Percentiles rank a stretch among this genome's conserved stretches.
These are phyloP conservation scores for Curvularia spicifera DNA, from an alignment of 2,329 filamentous ascomycete genomes.

Conservation along the genomic window DNA sequence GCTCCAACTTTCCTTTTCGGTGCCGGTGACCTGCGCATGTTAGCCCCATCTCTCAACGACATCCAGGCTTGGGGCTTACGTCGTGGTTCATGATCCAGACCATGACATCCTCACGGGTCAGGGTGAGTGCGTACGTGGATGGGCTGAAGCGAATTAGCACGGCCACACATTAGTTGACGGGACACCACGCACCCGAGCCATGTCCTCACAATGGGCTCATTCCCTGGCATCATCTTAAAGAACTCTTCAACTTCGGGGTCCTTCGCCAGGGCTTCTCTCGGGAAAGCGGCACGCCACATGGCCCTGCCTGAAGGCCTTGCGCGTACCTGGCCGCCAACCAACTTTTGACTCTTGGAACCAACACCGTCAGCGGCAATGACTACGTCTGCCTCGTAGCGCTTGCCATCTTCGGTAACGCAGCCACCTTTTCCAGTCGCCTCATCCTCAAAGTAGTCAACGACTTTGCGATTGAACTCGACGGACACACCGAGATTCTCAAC, in stretches of 20 bases:
- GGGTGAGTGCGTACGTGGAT: conserved; percentile 54
- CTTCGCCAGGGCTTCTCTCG: conserved; percentile 53
- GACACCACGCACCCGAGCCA: conserved; percentile 48
- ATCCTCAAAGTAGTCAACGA: conserved; percentile 56
- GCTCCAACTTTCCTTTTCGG: conserved; percentile 55
- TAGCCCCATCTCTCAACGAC: conserved; percentile 8
- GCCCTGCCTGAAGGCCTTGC: conserved; percentile 49
- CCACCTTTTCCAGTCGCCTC: conserved; percentile 47
- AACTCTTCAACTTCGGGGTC: conserved; percentile 56
- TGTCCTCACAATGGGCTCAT: conserved; percentile 55
- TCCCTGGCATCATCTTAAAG: conserved; percentile 53
- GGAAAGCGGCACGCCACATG: conserved; percentile 52
- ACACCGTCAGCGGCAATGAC: conserved; percentile 53
- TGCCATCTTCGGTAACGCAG: conserved; percentile 49
- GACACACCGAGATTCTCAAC: conserved; percentile 55
- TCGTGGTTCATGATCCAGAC: conserved; percentile 60
- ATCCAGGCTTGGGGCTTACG: conserved; percentile 28
- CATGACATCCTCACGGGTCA: conserved; percentile 56
- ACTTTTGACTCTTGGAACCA: conserved; percentile 54
- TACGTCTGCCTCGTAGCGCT: conserved; percentile 52
- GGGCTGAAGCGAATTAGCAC: conserved; percentile 32
- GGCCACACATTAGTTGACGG: too few species aligned
- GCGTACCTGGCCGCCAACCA: conserved; percentile 54
- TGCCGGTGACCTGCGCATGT: conserved; percentile 50
- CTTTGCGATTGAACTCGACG: conserved; percentile 51